A percentile compares a stretch with the other conserved stretches of the same genome.
phyloP scores from a whole-genome alignment of 163 green algal species.

The Prototheca cutis region DNA sequence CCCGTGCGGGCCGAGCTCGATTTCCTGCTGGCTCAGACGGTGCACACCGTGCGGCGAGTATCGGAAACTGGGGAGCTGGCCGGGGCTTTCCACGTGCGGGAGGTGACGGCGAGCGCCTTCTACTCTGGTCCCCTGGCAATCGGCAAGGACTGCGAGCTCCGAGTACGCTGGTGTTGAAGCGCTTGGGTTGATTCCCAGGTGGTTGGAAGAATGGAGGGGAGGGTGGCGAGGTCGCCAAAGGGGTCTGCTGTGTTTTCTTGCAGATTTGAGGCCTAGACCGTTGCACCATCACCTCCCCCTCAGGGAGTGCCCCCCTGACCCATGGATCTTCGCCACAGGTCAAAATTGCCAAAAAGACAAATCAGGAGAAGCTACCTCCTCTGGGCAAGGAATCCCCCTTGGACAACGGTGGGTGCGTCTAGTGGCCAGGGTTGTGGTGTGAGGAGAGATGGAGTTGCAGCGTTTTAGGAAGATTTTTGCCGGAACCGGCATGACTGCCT shows the following conservation, averaged over 20 bases:
- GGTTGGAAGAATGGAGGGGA: too few species aligned
- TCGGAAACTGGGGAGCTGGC: neutral
- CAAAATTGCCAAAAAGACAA: conserved; percentile 14
- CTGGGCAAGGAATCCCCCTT: conserved; percentile 7
- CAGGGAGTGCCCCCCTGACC: too few species aligned
- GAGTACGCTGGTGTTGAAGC: neutral
- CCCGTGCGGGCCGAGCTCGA: neutral
- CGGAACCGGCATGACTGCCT: too few species aligned
- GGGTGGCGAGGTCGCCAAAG: too few species aligned
- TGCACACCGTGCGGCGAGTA: neutral
- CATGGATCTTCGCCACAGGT: too few species aligned
- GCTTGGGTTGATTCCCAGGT: neutral
- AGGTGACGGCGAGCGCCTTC: neutral
- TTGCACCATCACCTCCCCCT: neutral
- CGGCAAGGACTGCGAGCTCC: neutral
- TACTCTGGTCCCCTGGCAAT: neutral
- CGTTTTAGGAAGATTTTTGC: too few species aligned
- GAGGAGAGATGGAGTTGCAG: too few species aligned
- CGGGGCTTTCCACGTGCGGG: conserved; percentile 2
- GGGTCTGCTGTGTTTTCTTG: too few species aligned
- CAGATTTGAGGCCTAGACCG: neutral
- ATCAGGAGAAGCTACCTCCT: conserved; percentile 10
- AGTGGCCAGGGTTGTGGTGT: too few species aligned
- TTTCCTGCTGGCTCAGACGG: conserved; percentile 5
- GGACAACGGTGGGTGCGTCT: neutral